Evolutionary conservation across 2,329 filamentous ascomycete species (phyloP), one percentile per base, ranked within the genome.

Genomic region (Fusarium algeriense): DNA sequence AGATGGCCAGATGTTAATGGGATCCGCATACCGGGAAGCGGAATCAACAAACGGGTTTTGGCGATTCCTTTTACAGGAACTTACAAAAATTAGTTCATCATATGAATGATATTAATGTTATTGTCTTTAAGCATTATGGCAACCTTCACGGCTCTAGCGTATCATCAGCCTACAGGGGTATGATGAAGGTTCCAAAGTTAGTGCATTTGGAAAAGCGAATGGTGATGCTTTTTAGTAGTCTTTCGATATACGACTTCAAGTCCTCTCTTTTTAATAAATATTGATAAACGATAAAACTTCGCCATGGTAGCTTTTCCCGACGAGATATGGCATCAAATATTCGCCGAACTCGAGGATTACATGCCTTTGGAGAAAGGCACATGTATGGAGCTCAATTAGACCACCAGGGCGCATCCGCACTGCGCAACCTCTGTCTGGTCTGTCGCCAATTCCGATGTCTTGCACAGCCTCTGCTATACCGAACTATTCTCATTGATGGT

Each of bases 341-440:
- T 61, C 13, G 12, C 9, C 10, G 4, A 53, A 5, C 30, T 70
- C 1, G 64, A 60, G n/a, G 55, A 59, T 17, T 6, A 34, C 1
- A 26, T 68, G 32, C 46, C 60, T 23, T 13, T 30, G 19, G 28
- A 64, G 3, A 7, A 34, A 13, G 67, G 64, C 44, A 44, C 9
- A 17, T 54, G 34, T 68, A 64, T 26, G 67, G 55, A 35, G 1
- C 4, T 15, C 30, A 28, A 6, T 19, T 44, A 6, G 7, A 65
- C 5, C 38, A 50, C 26, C 8, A 8, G 8, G 40, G n/a, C 3
- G 17, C 43, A 23, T 32, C 52, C 6, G 30, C 38, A 19, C 60
- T 70, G 30, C 1, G 15, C 19, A 35, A 49, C 10, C 45, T 68
- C 17, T 68, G 35, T 11, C 64, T 70, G 20, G 67, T 60, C 14